Conservation (phyloP, 2,329 filamentous ascomycete species). For the Fusarium circinatum region DNA sequence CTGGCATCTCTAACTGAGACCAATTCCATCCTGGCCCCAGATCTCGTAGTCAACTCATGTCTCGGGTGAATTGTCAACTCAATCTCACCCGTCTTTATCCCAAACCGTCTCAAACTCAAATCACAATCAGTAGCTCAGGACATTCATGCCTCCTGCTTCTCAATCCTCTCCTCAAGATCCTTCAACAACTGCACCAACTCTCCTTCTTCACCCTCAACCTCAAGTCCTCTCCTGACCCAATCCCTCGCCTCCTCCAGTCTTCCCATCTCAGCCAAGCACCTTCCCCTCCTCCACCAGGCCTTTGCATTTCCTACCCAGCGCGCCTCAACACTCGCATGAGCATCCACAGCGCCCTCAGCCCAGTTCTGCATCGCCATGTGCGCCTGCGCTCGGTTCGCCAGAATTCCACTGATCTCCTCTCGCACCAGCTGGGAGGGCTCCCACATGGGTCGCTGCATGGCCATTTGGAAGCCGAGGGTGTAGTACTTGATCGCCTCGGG, state of each 20-base stretch:
- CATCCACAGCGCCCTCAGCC: slow-evolving; percentile 88
- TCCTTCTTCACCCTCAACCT: slow-evolving; percentile 80
- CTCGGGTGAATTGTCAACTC: slow-evolving; percentile 2
- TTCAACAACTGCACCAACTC: slow-evolving; percentile 72
- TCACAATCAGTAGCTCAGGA: not conserved
- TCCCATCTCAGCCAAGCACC: slow-evolving; percentile 91
- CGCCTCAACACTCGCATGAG: slow-evolving; percentile 87
- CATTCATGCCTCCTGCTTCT: slow-evolving; percentile 50
- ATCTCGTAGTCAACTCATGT: slow-evolving; percentile 3
- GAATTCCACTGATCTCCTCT: slow-evolving; percentile 84
- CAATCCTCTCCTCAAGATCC: slow-evolving; percentile 65
- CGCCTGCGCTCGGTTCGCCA: slow-evolving; percentile 89
- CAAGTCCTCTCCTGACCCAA: slow-evolving; percentile 80
- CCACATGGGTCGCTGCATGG: slow-evolving; percentile 82
- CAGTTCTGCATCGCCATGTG: slow-evolving; percentile 85
- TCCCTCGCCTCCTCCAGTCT: slow-evolving; percentile 82
- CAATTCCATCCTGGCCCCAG: not conserved
- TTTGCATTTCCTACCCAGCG: slow-evolving; percentile 90
- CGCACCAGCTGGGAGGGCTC: slow-evolving; percentile 85
- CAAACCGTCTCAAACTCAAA: not conserved
- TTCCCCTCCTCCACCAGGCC: slow-evolving; percentile 90
- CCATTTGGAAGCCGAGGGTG: slow-evolving; percentile 90
- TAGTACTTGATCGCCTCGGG: slow-evolving; percentile 84
- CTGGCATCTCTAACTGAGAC: slow-evolving; percentile 18
- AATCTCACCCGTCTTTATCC: not conserved